Evolutionary conservation across 2,329 filamentous ascomycete species (phyloP).

Genomic region (Arthrobotrys megalospora): DNA sequence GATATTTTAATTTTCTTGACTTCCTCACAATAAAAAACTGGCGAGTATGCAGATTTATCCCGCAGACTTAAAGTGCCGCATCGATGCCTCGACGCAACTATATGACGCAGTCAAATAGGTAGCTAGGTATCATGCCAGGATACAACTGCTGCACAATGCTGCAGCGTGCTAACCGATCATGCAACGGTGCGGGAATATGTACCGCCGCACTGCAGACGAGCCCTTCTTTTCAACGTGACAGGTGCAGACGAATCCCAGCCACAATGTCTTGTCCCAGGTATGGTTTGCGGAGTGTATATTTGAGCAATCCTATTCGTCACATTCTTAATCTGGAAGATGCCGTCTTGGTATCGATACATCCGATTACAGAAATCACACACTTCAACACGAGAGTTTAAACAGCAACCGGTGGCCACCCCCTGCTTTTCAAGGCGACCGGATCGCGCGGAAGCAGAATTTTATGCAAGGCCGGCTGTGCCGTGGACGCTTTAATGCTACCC

Average conservation of each 20-base stretch:
- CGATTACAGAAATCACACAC: slow-evolving; percentile 2
- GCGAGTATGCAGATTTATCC: neutral
- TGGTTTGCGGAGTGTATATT: too few relatives aligned
- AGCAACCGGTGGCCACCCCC: too few relatives aligned
- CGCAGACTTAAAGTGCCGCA: slow-evolving; percentile 8
- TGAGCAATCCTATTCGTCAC: slow-evolving; percentile 16
- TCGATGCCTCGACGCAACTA: slow-evolving; percentile 7
- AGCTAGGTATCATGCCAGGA: neutral
- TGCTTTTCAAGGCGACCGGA: neutral
- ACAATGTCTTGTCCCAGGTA: slow-evolving; percentile 1
- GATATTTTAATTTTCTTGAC: neutral
- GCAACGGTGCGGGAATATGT: slow-evolving; percentile 20
- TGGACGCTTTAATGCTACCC: neutral
- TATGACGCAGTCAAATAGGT: neutral
- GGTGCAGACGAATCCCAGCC: neutral
- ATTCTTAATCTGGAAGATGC: neutral
- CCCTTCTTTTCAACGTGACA: neutral
- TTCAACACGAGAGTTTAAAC: slow-evolving; percentile 6
- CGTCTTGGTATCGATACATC: neutral
- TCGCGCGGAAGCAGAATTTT: neutral
- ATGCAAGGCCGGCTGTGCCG: neutral
- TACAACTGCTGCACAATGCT: neutral
- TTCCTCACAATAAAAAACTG: neutral
- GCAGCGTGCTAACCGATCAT: slow-evolving; percentile 18
- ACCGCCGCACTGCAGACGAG: slow-evolving; percentile 1